Conservation (phyloP, 768 basidiomycete genomes). For the Lactarius tabidus region DNA sequence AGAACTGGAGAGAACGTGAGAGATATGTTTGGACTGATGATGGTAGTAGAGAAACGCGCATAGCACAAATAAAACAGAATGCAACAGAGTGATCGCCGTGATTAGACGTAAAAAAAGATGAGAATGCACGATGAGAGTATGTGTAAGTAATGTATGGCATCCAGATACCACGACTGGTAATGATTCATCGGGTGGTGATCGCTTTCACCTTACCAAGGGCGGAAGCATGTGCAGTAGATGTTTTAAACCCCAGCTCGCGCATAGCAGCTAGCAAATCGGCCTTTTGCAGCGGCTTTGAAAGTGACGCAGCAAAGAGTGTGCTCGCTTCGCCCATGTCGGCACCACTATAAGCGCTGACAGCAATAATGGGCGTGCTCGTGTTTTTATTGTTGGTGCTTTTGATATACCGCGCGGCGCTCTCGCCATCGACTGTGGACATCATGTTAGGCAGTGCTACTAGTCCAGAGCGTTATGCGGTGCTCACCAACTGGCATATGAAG, state of each 20-base stretch:
- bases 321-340: constrained; percentile 58
- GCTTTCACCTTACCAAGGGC: constrained; percentile 14
- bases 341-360: constrained; percentile 84
- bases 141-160: constrained; percentile 17
- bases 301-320: constrained; percentile 72
- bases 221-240: constrained; percentile 59
- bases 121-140: constrained; percentile 11
- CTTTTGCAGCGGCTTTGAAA: constrained; percentile 89
- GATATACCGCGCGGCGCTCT: constrained; percentile 95
- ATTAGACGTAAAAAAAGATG: constrained; percentile 6
- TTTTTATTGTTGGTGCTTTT: constrained; percentile 97
- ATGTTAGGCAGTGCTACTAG: constrained; percentile 13
- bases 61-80: constrained; percentile 16
- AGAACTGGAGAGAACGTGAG: constrained; percentile 14
- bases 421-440: constrained; percentile 73
- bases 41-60: constrained; percentile 16
- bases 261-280: constrained; percentile 74
- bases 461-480: constrained; percentile 33
- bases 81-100: constrained; percentile 2
- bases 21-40: constrained; percentile 5
- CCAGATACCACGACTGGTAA: constrained; percentile 5
- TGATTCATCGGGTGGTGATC: constrained; percentile 16
- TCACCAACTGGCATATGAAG: constrained; percentile 90
- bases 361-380: constrained; percentile 86
- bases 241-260: constrained; percentile 89